Conservation (phyloP, 2,329 filamentous ascomycete species). For the Eurotiales sp. region DNA sequence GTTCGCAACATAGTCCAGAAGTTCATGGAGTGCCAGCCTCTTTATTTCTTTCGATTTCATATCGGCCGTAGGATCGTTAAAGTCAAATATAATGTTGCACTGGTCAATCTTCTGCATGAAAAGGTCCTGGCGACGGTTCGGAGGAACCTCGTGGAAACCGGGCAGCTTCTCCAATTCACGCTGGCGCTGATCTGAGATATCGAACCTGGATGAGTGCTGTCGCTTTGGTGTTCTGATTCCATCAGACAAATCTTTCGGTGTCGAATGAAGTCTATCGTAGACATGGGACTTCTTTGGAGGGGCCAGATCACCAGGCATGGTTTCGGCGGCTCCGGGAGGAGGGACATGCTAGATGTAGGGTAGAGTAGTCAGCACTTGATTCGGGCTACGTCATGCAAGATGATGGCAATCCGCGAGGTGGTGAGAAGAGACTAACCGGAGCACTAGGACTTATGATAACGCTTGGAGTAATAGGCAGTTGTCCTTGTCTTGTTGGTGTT, state of each 20-base stretch:
- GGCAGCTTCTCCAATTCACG: slow-evolving; percentile 95
- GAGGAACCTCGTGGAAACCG: slow-evolving; percentile 95
- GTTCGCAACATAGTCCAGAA: slow-evolving; percentile 97
- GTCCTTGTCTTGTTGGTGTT: slow-evolving; percentile 61
- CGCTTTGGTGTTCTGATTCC: slow-evolving; percentile 92
- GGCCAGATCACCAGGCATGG: slow-evolving; percentile 94
- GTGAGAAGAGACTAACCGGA: slow-evolving; percentile 59
- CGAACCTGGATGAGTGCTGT: slow-evolving; percentile 95
- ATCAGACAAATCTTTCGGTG: slow-evolving; percentile 93
- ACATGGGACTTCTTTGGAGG: slow-evolving; percentile 92
- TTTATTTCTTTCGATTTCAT: slow-evolving; percentile 99
- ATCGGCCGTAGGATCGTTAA: slow-evolving; percentile 95
- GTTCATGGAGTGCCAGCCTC: slow-evolving; percentile 86
- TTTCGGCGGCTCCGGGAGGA: slow-evolving; percentile 88
- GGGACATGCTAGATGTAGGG: slow-evolving; percentile 67
- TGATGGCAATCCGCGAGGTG: neutral
- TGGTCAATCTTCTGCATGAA: slow-evolving; percentile 99
- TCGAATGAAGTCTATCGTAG: slow-evolving; percentile 85
- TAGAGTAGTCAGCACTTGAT: neutral
- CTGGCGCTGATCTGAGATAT: slow-evolving; percentile 85
- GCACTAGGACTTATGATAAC: slow-evolving; percentile 94
- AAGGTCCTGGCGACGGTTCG: slow-evolving; percentile 88
- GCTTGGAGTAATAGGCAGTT: slow-evolving; percentile 67
- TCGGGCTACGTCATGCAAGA: no score
- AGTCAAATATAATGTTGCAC: slow-evolving; percentile 99